phyloP scores from a whole-genome alignment of 2,329 filamentous ascomycete species.

The Phialocephala subalpina region DNA sequence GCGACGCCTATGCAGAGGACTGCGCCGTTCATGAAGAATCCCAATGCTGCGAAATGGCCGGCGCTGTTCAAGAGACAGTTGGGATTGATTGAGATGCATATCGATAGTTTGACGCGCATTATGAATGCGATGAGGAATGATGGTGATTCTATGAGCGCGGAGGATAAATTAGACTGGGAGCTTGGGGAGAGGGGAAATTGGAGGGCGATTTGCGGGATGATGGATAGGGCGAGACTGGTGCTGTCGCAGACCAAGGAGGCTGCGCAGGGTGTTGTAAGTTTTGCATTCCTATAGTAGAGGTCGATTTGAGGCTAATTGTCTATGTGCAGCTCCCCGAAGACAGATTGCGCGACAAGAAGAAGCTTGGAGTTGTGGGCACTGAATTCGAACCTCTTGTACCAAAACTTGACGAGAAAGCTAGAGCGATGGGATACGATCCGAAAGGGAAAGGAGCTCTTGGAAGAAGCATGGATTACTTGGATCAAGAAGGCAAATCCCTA shows the following conservation, averaged over 20 bases:
- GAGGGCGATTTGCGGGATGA: constrained; percentile 36
- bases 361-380: constrained; percentile 33
- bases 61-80: constrained; percentile 40
- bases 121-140: constrained; percentile 33
- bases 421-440: constrained; percentile 21
- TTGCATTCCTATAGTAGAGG: background rate
- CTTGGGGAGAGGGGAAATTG: constrained; percentile 37
- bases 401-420: constrained; percentile 30
- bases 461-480: constrained; percentile 15
- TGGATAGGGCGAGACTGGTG: constrained; percentile 36
- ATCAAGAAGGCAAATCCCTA: constrained; percentile 24
- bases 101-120: constrained; percentile 32
- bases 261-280: constrained; percentile 37
- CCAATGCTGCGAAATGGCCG: constrained; percentile 47
- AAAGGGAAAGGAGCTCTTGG: constrained; percentile 24
- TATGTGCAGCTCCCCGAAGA: constrained; percentile 28
- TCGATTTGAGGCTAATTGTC: constrained; percentile 7
- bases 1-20: constrained; percentile 20
- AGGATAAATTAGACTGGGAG: constrained; percentile 36
- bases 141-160: constrained; percentile 30
- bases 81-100: constrained; percentile 38
- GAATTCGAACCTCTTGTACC: constrained; percentile 30
- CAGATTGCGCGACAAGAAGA: constrained; percentile 33
- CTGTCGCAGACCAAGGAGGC: constrained; percentile 29
- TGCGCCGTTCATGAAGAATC: constrained; percentile 30